These are phyloP conservation scores for Thielaviopsis cerberus DNA, from an alignment of 2,329 filamentous ascomycete genomes.

Conservation along the genomic window DNA sequence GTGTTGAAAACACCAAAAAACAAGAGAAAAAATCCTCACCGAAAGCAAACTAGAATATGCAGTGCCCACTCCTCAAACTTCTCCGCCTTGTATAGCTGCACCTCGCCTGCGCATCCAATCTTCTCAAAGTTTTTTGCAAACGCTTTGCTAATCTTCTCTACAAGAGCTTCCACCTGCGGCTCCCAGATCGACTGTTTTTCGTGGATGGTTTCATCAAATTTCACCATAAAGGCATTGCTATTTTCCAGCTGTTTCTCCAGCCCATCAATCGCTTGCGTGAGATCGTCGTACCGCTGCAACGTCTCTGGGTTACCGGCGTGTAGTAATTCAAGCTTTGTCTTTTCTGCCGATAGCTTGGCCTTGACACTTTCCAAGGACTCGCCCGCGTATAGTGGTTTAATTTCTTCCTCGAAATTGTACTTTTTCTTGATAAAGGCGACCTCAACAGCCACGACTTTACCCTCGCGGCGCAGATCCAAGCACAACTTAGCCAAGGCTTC, in stretches of 20 bases:
- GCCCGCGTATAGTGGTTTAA: constrained; percentile 26
- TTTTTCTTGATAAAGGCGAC: constrained; percentile 18
- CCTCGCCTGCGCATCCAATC: constrained; percentile 86
- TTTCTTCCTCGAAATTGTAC: constrained; percentile 21
- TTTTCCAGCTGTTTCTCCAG: constrained; percentile 38
- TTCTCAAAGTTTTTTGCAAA: constrained; percentile 87
- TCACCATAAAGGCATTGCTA: constrained; percentile 34
- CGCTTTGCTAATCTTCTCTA: constrained; percentile 67
- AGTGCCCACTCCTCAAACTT: constrained; percentile 92
- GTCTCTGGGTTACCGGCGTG: constrained; percentile 59
- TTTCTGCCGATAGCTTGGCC: constrained; percentile 54
- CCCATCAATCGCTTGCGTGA: constrained; percentile 49
- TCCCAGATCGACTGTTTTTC: constrained; percentile 62
- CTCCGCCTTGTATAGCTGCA: constrained; percentile 70
- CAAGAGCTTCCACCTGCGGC: constrained; percentile 57
- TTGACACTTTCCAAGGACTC: constrained; percentile 47
- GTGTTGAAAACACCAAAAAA: neutral
- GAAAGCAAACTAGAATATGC: constrained; percentile 87
- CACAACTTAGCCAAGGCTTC: constrained; percentile 23
- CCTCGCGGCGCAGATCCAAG: constrained; percentile 21
- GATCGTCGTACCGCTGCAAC: constrained; percentile 58
- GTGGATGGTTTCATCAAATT: constrained; percentile 38
- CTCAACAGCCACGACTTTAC: constrained; percentile 17
- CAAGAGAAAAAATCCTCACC: constrained; percentile 32
- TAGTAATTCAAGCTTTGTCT: constrained; percentile 60